Evolutionary conservation across 2,329 filamentous ascomycete genomes (phyloP), one percentile per base, ranked within the genome.

Genomic region (Amylocarpus encephaloides): DNA sequence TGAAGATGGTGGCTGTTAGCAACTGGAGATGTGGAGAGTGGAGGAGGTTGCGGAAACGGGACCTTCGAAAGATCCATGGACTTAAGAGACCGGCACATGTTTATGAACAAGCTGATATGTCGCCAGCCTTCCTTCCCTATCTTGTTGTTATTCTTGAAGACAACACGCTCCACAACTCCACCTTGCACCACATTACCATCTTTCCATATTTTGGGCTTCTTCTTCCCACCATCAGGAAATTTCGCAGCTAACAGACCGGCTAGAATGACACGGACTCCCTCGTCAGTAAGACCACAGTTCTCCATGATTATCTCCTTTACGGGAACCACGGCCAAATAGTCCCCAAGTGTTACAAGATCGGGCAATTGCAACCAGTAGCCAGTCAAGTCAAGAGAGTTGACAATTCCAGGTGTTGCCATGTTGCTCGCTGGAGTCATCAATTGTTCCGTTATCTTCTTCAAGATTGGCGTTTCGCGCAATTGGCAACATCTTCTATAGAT

Each of bases 401-500:
- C 86, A 12, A 88, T 78, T n/a, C 91, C 90, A 0, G 83, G 80
- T 39, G 82, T 73, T 49, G 74, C 75, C 1, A 78, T 68, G 9
- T 83, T 75, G 29, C 76, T 80, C n/a, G 79, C 76, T 1, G 83
- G 77, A 34, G 84, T 80, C 34, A 80, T 81, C 4, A 98, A 83
- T 67, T 96, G 90, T 62, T 95, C 88, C 0, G 88, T 92, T 42
- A 98, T 86, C 62, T 88, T 88, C 67, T 94, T 95, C 16, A 97
- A 73, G 46, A 96, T 91, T 0, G 90, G 88, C 0, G 90, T 94
- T 69, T 97, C 93, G 51, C 93, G 81, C 29, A 98, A 73, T 65
- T 97, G 92, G 65, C 93, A 97, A 66, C 93, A 97, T 64, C 93
- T 79, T 58, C 92, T 80, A 68, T 98, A 98, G 62, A 98, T 95